phyloP scores from a whole-genome alignment of 1,139 yeast species.

The Debaryomyces subglobosus region DNA sequence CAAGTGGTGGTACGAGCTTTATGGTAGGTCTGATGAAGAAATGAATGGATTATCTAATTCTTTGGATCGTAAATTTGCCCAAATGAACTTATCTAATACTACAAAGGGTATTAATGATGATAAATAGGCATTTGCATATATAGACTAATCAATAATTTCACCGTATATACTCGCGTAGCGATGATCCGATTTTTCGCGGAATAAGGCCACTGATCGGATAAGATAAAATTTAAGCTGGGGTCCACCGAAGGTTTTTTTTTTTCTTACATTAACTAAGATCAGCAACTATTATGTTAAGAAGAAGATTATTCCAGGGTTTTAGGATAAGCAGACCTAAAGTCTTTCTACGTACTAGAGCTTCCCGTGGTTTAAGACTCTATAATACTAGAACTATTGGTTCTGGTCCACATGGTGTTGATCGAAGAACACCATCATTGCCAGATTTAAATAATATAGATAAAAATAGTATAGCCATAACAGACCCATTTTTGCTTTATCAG shows the following conservation, averaged over 20 bases:
- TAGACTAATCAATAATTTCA: background rate
- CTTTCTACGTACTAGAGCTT: background rate
- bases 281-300: background rate
- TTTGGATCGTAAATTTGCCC: constrained; percentile 46
- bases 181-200: background rate
- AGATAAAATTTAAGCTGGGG: constrained; percentile 2
- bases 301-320: background rate
- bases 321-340: background rate
- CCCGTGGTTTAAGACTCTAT: background rate
- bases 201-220: constrained; percentile 1
- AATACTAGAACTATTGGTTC: constrained; percentile 14
- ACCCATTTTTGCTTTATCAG: constrained; percentile 63
- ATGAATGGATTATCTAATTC: constrained; percentile 66
- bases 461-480: constrained; percentile 52
- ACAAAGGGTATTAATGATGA: background rate
- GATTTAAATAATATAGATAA: background rate
- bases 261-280: background rate
- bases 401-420: constrained; percentile 46
- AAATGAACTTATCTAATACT: constrained; percentile 26
- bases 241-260: background rate
- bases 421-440: constrained; percentile 30
- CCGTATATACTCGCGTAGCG: background rate
- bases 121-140: constrained; percentile 6
- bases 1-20: constrained; percentile 87
- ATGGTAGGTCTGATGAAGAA: constrained; percentile 76